Evolutionary conservation across 208 protist genomes (phyloP).

Genomic region (Crithidia fasciculata): DNA sequence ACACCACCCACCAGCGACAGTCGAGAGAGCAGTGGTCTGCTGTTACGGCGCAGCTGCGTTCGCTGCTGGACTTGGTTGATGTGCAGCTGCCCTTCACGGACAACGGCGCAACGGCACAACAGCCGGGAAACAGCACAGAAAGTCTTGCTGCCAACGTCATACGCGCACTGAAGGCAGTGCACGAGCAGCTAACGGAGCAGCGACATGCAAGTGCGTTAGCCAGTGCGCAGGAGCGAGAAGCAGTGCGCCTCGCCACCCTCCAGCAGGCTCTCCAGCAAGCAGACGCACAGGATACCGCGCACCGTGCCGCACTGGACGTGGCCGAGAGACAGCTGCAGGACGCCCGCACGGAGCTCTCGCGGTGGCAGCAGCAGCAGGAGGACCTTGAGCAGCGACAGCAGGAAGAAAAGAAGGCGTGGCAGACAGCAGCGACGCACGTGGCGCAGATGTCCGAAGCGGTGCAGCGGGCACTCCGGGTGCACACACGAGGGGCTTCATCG

Average conservation of each 20-base stretch:
- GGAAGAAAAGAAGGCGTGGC: neutral
- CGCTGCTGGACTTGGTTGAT: neutral
- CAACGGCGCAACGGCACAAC: too few species aligned
- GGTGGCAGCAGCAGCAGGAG: neutral
- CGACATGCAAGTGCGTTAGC: neutral
- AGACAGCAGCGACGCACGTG: neutral
- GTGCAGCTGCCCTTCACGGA: neutral
- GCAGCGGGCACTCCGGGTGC: neutral
- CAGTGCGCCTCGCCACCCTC: conserved; percentile 1
- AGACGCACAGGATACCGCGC: conserved; percentile 10
- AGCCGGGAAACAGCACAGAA: too few species aligned
- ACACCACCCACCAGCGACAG: neutral
- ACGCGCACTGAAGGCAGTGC: neutral
- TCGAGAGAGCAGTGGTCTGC: conserved; percentile 10
- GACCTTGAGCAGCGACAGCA: neutral
- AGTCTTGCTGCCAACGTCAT: neutral
- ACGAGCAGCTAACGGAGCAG: neutral
- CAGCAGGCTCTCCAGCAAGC: conserved; percentile 13
- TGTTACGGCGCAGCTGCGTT: neutral
- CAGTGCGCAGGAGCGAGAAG: neutral
- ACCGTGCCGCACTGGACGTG: neutral
- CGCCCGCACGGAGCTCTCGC: neutral
- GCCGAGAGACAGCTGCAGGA: conserved; percentile 18
- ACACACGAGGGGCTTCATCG: neutral
- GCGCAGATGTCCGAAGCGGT: neutral